These are phyloP conservation scores for Lathyrus aphaca DNA, from an alignment of 306 rosid genomes.

Conservation along the genomic window DNA sequence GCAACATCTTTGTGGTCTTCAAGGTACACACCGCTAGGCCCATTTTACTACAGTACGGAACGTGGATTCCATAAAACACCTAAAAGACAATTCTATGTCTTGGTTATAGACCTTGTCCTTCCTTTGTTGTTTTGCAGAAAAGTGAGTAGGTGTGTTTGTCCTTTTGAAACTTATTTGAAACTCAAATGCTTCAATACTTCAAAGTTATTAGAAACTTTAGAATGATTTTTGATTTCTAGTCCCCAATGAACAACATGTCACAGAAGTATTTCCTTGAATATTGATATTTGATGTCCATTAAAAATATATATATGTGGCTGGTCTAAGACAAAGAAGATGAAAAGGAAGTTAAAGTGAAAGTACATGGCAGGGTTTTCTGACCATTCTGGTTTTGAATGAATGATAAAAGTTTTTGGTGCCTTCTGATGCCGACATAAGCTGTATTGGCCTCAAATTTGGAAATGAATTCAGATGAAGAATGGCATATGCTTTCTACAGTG, in stretches of 20 bases:
- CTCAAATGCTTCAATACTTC: background rate
- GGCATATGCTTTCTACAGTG: conserved; percentile 25
- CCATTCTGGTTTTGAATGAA: conserved; percentile 51
- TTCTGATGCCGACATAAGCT: conserved; percentile 50
- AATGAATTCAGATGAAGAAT: conserved; percentile 31
- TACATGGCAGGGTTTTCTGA: conserved; percentile 42
- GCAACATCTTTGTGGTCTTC: background rate
- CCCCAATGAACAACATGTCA: background rate
- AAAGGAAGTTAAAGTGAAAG: conserved; percentile 41
- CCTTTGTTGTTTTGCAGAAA: background rate
- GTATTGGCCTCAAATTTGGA: conserved; percentile 38
- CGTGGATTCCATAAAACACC: conserved; percentile 34
- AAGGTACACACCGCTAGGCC: conserved; percentile 35
- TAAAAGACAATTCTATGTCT: background rate
- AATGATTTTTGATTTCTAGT: conserved; percentile 20
- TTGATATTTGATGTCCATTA: background rate
- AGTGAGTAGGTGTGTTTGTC: background rate
- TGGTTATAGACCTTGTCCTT: background rate
- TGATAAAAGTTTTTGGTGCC: conserved; percentile 54
- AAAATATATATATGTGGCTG: background rate
- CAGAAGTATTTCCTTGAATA: background rate
- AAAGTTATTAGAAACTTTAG: no score
- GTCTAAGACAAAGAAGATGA: conserved; percentile 28
- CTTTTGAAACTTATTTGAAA: no score
- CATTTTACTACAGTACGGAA: conserved; percentile 39